These are phyloP conservation scores for Lithohypha guttulata DNA, from an alignment of 2,329 filamentous ascomycete species.

Conservation along the genomic window DNA sequence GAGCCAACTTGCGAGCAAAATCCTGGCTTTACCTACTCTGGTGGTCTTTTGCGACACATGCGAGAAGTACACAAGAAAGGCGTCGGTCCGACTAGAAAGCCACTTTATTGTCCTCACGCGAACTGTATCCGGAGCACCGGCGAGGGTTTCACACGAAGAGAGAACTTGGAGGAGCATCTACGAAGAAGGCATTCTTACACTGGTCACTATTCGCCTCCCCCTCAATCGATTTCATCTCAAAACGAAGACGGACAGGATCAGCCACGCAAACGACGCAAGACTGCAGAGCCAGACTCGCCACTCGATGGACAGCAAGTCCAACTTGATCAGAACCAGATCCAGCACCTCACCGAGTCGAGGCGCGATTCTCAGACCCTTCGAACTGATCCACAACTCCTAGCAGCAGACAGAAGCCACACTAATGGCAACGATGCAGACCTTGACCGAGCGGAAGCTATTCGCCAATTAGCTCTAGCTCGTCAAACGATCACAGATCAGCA, in stretches of 20 bases:
- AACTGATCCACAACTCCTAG: constrained; percentile 3
- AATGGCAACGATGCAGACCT: constrained; percentile 3
- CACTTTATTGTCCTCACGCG: constrained; percentile 66
- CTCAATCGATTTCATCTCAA: constrained; percentile 1
- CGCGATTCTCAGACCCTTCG: constrained; percentile 1
- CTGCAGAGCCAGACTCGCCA: constrained; percentile 5
- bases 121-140: constrained; percentile 85
- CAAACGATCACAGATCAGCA: constrained; percentile 12
- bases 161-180: constrained; percentile 89
- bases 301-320: background rate
- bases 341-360: constrained; percentile 2
- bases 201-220: constrained; percentile 8
- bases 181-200: constrained; percentile 60
- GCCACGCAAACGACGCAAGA: constrained; percentile 10
- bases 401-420: constrained; percentile 2
- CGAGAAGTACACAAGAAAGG: constrained; percentile 89
- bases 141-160: constrained; percentile 82
- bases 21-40: constrained; percentile 88
- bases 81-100: constrained; percentile 73
- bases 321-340: background rate
- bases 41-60: constrained; percentile 67
- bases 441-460: constrained; percentile 1
- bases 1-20: constrained; percentile 80
- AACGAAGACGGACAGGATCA: constrained; percentile 9
- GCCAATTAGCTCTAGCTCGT: constrained; percentile 9